Evolutionary conservation across 495 filamentous ascomycete genomes (phyloP), one percentile per base, ranked within the genome.

Genomic region (Halenospora varia): DNA sequence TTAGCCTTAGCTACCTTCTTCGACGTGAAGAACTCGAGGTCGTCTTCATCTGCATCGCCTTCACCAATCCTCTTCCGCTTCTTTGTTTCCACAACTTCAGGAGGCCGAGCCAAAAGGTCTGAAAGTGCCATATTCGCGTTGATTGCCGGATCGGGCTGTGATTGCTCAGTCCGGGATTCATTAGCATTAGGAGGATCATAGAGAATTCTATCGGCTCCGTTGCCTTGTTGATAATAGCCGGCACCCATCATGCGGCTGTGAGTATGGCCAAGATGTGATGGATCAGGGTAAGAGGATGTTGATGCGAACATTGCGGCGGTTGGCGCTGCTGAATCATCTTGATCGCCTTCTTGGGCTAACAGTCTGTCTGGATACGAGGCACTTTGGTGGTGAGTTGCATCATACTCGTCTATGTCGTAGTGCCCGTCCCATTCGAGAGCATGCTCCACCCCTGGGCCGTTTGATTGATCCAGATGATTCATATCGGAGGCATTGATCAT

Each of bases 191-290:
- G 63, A 24, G 54, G 53, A 49, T 60, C 56, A 24, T 58, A 62
- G 2, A 57, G n/a, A 39, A 67, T 67, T 18, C 50, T 59, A 26
- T 67, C 61, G 48, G 52, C 41, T 18, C 57, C 59, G 22, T 78
- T 77, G 51, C 78, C 77, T 61, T 80, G 77, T 47, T 80, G 70
- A 60, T 79, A 82, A 64, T 78, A 80, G 19, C 78, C 78, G 66
- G 77, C 72, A 20, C 79, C 79, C 62, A 81, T 72, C 72, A 78
- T 78, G 10, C 76, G 68, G 42, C 73, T 72, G n/a, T 69, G 29
- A n/a, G n/a, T 66, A 23, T 67, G 67, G 4, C 76, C 62, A 26
- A 67, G 58, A 13, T 59, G 48, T n/a, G 75, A 72, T n/a, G 76
- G 72, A 54, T 80, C 75, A 8, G 77, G 76, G 54, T 79, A 81